phyloP scores from a whole-genome alignment of 2,329 filamentous ascomycete genomes.

The Aureobasidium sp. region DNA sequence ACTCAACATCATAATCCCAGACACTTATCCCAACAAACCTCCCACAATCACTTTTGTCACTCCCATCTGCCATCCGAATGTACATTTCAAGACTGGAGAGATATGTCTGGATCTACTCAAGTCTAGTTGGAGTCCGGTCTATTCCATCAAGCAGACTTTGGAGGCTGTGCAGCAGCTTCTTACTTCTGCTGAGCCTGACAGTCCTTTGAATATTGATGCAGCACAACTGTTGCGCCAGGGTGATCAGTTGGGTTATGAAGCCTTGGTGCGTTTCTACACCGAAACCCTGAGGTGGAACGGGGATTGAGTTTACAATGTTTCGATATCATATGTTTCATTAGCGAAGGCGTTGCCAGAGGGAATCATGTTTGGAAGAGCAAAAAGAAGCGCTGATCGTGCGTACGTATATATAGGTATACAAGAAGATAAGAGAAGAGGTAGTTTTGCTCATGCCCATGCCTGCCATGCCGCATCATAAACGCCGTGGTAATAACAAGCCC shows the following conservation, averaged over 20 bases:
- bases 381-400: conserved; percentile 6
- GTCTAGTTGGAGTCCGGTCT: conserved; percentile 71
- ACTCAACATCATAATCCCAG: conserved; percentile 65
- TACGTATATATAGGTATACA: conserved; percentile 5
- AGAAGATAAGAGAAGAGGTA: conserved; percentile 10
- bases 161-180: conserved; percentile 65
- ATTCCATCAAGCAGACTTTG: conserved; percentile 68
- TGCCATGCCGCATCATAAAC: conserved; percentile 9
- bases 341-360: neutral
- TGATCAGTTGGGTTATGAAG: conserved; percentile 58
- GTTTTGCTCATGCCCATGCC: conserved; percentile 9
- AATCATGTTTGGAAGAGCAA: neutral
- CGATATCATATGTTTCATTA: neutral
- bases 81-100: conserved; percentile 65
- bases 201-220: conserved; percentile 70
- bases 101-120: conserved; percentile 87
- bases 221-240: conserved; percentile 61
- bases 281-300: conserved; percentile 38
- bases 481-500: conserved; percentile 3
- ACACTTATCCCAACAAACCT: conserved; percentile 68
- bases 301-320: neutral
- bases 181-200: conserved; percentile 59
- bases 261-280: conserved; percentile 65
- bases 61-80: conserved; percentile 77
- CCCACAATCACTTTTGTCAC: conserved; percentile 77